These are phyloP conservation scores for Alternaria sp. DNA, from an alignment of 2,329 filamentous ascomycete genomes.

Conservation along the genomic window DNA sequence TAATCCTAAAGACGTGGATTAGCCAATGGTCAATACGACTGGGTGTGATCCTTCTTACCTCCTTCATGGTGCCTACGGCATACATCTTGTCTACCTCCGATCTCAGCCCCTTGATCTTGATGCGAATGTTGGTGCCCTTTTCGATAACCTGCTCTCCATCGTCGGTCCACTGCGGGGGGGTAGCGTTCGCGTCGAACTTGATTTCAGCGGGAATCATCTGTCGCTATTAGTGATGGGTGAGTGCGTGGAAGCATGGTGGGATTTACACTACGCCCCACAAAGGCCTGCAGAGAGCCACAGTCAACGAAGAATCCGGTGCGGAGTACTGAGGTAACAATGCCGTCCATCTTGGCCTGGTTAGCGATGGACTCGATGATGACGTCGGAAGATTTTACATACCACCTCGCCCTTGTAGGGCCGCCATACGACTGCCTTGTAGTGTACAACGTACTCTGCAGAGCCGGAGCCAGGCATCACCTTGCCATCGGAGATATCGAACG, in stretches of 20 bases:
- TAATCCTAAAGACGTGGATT: slow-evolving; percentile 47
- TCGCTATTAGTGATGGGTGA: slow-evolving; percentile 33
- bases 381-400: slow-evolving; percentile 63
- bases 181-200: slow-evolving; percentile 94
- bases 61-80: slow-evolving; percentile 97
- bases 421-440: slow-evolving; percentile 96
- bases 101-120: slow-evolving; percentile 93
- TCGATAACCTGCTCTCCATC: slow-evolving; percentile 94
- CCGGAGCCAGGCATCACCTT: slow-evolving; percentile 91
- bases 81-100: slow-evolving; percentile 95
- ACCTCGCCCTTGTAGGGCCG: slow-evolving; percentile 98
- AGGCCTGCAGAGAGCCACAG: slow-evolving; percentile 78
- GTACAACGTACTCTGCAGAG: slow-evolving; percentile 91
- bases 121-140: slow-evolving; percentile 88
- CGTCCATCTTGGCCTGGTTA: slow-evolving; percentile 76
- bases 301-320: slow-evolving; percentile 90
- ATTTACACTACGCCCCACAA: slow-evolving; percentile 83
- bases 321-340: slow-evolving; percentile 89
- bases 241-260: slow-evolving; percentile 14
- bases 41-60: slow-evolving; percentile 52
- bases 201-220: slow-evolving; percentile 91
- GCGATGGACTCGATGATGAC: slow-evolving; percentile 23
- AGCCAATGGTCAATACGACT: slow-evolving; percentile 20
- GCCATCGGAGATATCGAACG: slow-evolving; percentile 92
- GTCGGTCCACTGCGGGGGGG: slow-evolving; percentile 95